Base-by-base conservation (phyloP, 192 early-diverging fungal species). In the Pilaira anomala region DNA sequence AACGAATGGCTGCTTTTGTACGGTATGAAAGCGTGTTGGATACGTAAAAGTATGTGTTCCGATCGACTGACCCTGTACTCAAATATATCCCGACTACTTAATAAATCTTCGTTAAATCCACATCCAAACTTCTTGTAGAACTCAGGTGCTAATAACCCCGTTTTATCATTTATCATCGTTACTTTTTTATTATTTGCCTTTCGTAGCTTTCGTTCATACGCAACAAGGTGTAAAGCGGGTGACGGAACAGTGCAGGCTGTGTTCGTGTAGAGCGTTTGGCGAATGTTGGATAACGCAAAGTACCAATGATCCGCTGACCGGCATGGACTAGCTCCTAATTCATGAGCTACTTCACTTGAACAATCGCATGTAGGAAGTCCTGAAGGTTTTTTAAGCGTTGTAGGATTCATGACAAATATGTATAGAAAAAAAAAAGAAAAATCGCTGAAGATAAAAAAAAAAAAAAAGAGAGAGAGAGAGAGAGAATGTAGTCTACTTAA, bases 251-350 rank as follows among this genome's bases (percentile, higher is more conserved):
- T 7, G 18, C 8, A 11, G 2, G 53, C 29, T 18, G 53, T 55
- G 5, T 16, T 36, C 8, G 29, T 55, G 18, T 33, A 55, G 3
- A 55, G n/a, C 14, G 16, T 19, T 36, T n/a, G 19, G 19, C 29
- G 28, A 30, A 55, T 19, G 28, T 18, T 55, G 12, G n/a, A 33
- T 30, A 55, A 29, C 19, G 53, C 53, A 55, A 33, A 55, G 30
- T 19, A 16, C 53, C 53, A 55, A n/a, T 55, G 53, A 14, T 18
- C 11, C 18, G 53, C 53, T 7, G 53, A 55, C 29, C 19, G 30
- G 4, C 53, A 55, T 19, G 12, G 18, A 36, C 33, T 36, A 1
- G 33, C 11, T 3, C 33, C 33, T 36, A 36, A 5, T 36, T 36
- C 33, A 4, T 36, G 33, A 5, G 6, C 33, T 36, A 0, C 33